A percentile compares a stretch with the other conserved stretches of the same genome.
Conservation (phyloP, 2,329 filamentous ascomycete genomes). For the Chaetomium strumarium region DNA sequence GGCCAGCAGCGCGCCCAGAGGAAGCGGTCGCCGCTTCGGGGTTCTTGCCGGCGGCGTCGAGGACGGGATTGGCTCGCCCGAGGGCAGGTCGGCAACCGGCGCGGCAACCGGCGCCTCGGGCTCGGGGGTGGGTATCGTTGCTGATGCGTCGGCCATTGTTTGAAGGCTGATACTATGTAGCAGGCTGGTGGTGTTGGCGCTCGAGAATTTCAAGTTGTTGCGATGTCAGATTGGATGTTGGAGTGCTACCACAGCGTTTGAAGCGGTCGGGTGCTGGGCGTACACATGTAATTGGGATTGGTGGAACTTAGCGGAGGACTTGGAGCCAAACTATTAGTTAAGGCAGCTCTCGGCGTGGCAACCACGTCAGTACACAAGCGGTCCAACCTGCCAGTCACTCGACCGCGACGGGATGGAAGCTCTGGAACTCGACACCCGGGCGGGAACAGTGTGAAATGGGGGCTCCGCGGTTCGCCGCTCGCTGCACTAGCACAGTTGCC, state of each 20-base stretch:
- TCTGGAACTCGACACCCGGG: conserved; percentile 7
- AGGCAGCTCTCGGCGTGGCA: no score
- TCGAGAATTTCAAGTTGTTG: background rate
- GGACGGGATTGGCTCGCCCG: conserved; percentile 25
- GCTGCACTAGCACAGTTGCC: no score
- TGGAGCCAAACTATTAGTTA: no score
- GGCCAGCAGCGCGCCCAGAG: conserved; percentile 28
- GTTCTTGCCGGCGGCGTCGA: conserved; percentile 12
- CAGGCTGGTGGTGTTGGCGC: background rate
- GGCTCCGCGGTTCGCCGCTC: background rate
- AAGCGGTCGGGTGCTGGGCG: background rate
- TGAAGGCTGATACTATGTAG: background rate
- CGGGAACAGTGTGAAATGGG: background rate
- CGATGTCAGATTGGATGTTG: background rate
- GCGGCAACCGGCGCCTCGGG: conserved; percentile 5
- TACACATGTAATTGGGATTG: conserved; percentile 4
- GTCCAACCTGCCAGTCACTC: no score
- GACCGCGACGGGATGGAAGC: background rate
- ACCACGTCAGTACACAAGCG: no score
- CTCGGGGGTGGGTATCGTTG: conserved; percentile 5
- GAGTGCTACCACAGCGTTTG: background rate
- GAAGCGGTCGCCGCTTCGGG: conserved; percentile 16
- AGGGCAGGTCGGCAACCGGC: conserved; percentile 25
- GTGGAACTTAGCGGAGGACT: conserved; percentile 1
- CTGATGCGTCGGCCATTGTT: conserved; percentile 14